These are phyloP conservation scores for Cyclostephanos tholiformis DNA, from an alignment of 108 stramenopile genomes.

Conservation along the genomic window DNA sequence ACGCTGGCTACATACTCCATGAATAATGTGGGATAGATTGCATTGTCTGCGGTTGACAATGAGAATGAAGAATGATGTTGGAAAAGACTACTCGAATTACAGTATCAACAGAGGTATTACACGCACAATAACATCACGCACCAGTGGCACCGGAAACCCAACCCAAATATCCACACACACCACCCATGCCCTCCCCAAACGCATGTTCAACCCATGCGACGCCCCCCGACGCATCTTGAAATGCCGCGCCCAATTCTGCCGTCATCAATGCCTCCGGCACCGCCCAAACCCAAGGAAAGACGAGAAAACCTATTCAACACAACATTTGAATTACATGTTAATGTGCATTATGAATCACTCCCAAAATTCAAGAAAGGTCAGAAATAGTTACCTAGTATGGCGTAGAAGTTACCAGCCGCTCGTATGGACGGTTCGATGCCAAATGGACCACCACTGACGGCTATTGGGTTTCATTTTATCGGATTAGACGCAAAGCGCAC, in stretches of 20 bases:
- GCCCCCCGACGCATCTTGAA: constrained; percentile 66
- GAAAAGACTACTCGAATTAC: not conserved
- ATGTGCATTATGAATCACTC: not conserved
- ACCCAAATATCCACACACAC: constrained; percentile 82
- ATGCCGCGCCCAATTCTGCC: constrained; percentile 66
- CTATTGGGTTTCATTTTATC: not conserved
- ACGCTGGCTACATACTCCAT: constrained; percentile 37
- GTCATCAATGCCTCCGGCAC: constrained; percentile 79
- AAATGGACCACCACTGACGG: constrained; percentile 83
- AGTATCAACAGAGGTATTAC: not conserved
- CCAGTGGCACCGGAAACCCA: constrained; percentile 91
- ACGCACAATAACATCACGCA: not conserved
- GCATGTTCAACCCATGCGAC: constrained; percentile 81
- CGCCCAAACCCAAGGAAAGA: constrained; percentile 73
- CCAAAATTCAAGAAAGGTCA: not conserved
- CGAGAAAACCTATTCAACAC: constrained; percentile 23
- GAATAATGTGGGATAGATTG: constrained; percentile 42
- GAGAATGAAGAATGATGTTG: not conserved
- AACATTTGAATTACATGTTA: not conserved
- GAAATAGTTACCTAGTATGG: constrained; percentile 55
- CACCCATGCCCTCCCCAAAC: constrained; percentile 78
- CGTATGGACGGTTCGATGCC: constrained; percentile 90
- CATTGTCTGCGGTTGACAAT: constrained; percentile 25
- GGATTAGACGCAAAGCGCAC: not conserved
- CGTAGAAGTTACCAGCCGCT: constrained; percentile 83